A percentile compares a stretch with the other conserved stretches of the same genome.
Evolutionary conservation across 2,329 filamentous ascomycete genomes (phyloP).

Genomic region (Cladobotryum mycophilum): DNA sequence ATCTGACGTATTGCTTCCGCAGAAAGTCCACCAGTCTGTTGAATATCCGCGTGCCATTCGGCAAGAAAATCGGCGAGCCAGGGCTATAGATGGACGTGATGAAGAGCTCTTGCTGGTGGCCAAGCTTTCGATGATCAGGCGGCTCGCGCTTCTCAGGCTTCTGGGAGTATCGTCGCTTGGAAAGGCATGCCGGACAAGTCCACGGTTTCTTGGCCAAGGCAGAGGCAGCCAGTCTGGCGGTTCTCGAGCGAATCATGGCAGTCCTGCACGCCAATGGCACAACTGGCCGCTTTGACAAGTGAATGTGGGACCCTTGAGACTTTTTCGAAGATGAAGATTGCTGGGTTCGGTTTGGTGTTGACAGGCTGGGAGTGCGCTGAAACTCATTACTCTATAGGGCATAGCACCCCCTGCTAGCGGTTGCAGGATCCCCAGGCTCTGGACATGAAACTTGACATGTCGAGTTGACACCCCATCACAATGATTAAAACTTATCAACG

Average conservation of each 20-base stretch:
- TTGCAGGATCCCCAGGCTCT: not conserved
- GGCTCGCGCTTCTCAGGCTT: slow-evolving; percentile 25
- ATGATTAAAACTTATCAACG: no score
- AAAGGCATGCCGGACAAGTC: slow-evolving; percentile 27
- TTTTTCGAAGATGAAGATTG: not conserved
- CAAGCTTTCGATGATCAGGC: slow-evolving; percentile 56
- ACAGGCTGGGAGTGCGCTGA: no score
- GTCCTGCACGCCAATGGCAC: slow-evolving; percentile 6
- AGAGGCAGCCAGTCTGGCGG: slow-evolving; percentile 15
- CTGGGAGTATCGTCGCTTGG: slow-evolving; percentile 25
- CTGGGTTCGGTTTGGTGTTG: no score
- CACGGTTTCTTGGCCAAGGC: slow-evolving; percentile 20
- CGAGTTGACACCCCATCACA: no score
- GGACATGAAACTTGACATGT: no score
- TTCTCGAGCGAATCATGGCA: slow-evolving; percentile 26
- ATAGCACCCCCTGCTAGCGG: slow-evolving; percentile 1
- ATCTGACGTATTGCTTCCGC: slow-evolving; percentile 74
- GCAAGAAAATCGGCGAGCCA: slow-evolving; percentile 78
- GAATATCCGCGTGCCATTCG: slow-evolving; percentile 75
- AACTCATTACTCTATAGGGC: slow-evolving; percentile 1
- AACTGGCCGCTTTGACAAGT: not conserved
- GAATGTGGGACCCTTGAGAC: not conserved
- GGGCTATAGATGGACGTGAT: slow-evolving; percentile 74
- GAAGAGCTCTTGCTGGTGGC: slow-evolving; percentile 66
- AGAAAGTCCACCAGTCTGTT: slow-evolving; percentile 78